A percentile compares a stretch with the other conserved stretches of the same genome.
Conservation (phyloP, 2,329 filamentous ascomycete species). For the Teratosphaeria gauchensis region DNA sequence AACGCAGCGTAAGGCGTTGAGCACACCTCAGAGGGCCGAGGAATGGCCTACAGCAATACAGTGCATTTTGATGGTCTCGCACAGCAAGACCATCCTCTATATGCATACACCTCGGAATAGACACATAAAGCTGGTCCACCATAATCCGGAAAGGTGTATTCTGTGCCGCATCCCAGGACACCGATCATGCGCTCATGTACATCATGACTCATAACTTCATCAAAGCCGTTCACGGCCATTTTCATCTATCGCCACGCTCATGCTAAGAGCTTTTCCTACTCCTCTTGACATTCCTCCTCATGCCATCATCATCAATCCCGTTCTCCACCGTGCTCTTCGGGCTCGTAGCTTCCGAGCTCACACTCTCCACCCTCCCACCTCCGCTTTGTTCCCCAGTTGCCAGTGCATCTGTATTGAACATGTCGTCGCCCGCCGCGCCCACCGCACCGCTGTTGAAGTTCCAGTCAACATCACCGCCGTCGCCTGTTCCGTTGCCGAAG, state of each 20-base stretch:
- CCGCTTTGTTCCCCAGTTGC: slow-evolving; percentile 5
- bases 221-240: not conserved
- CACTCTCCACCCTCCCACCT: slow-evolving; percentile 30
- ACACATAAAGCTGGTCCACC: not conserved
- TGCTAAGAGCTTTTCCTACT: not conserved
- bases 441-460: slow-evolving; percentile 7
- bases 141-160: not conserved
- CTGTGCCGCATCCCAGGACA: not conserved
- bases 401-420: slow-evolving; percentile 7
- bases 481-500: slow-evolving; percentile 12
- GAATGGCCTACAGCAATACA: not conserved
- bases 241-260: not conserved
- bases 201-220: not conserved
- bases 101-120: not conserved
- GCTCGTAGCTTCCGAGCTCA: slow-evolving; percentile 30
- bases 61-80: not conserved
- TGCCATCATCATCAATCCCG: slow-evolving; percentile 1
- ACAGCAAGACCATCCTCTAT: not conserved
- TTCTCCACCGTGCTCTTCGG: slow-evolving; percentile 14
- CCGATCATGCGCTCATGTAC: not conserved
- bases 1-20: not conserved
- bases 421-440: slow-evolving; percentile 4
- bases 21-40: not conserved
- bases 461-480: slow-evolving; percentile 10
- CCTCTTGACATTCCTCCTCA: not conserved